Evolutionary conservation across 78 protist species (phyloP).

Genomic region (Blattamonas nauphoetae): DNA sequence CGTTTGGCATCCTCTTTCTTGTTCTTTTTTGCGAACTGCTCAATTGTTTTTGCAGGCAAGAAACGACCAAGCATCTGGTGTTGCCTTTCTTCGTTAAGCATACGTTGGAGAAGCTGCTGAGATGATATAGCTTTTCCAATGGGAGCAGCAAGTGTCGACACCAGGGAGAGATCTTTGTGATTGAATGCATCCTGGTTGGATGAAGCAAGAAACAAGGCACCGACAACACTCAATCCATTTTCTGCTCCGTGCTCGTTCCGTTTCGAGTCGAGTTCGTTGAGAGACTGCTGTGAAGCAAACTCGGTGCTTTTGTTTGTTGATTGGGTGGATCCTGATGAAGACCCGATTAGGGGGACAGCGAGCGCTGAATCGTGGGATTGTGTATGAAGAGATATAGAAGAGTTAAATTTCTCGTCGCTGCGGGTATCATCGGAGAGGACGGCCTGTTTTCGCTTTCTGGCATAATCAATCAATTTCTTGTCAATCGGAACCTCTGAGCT

Average conservation of each 20-base stretch:
- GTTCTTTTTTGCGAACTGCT: too few species aligned
- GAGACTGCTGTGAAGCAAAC: too few species aligned
- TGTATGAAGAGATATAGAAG: not conserved
- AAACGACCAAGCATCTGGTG: not conserved
- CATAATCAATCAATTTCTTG: not conserved
- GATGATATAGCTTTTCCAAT: not conserved
- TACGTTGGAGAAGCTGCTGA: not conserved
- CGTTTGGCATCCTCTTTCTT: too few species aligned
- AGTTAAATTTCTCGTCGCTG: not conserved
- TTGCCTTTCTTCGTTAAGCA: not conserved
- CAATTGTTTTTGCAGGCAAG: not conserved
- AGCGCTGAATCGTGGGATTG: not conserved
- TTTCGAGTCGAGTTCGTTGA: too few species aligned
- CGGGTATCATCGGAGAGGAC: not conserved
- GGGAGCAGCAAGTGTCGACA: not conserved
- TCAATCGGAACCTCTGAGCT: not conserved
- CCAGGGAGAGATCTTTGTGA: not conserved
- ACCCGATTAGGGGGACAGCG: not conserved
- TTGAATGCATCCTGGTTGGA: not conserved
- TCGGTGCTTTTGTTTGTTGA: too few species aligned
- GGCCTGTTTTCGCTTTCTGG: not conserved
- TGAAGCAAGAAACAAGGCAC: not conserved
- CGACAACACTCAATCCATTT: not conserved
- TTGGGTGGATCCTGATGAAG: too few species aligned
- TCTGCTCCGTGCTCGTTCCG: too few species aligned